phyloP scores from a whole-genome alignment of 768 basidiomycete genomes.

The Lactarius sanguifluus region DNA sequence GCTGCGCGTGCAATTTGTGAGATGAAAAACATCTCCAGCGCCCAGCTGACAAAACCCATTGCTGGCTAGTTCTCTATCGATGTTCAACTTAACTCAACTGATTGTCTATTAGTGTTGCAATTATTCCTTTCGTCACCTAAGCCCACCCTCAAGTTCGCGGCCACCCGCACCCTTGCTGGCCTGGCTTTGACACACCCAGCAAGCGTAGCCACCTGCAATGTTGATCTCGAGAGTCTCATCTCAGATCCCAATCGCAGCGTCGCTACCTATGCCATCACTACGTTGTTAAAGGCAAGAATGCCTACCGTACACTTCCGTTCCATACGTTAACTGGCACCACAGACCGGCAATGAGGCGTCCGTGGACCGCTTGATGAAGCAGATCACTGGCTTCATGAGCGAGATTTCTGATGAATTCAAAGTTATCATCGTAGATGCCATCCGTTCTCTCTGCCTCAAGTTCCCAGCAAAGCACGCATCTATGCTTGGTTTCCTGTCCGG shows the following conservation, averaged over 20 bases:
- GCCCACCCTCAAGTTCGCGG: slow-evolving; percentile 93
- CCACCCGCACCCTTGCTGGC: slow-evolving; percentile 89
- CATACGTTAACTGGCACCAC: slow-evolving; percentile 26
- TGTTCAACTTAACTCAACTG: neutral
- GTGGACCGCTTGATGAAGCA: slow-evolving; percentile 99
- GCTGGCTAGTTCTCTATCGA: slow-evolving; percentile 56
- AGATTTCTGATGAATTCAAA: slow-evolving; percentile 99
- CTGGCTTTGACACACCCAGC: slow-evolving; percentile 85
- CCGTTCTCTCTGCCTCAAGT: slow-evolving; percentile 97
- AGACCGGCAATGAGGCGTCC: slow-evolving; percentile 99
- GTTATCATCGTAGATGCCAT: slow-evolving; percentile 99
- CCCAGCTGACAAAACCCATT: slow-evolving; percentile 84
- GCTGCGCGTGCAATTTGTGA: slow-evolving; percentile 97
- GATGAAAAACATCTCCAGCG: slow-evolving; percentile 77
- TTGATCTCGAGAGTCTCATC: slow-evolving; percentile 95
- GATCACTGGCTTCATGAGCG: slow-evolving; percentile 97
- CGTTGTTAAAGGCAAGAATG: slow-evolving; percentile 79
- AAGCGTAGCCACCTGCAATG: slow-evolving; percentile 88
- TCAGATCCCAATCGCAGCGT: slow-evolving; percentile 94
- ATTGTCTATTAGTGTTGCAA: slow-evolving; percentile 68
- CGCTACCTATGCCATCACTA: slow-evolving; percentile 98
- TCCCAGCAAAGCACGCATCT: slow-evolving; percentile 92
- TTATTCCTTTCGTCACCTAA: slow-evolving; percentile 96
- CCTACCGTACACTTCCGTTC: neutral
- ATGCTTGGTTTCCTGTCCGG: slow-evolving; percentile 98